These are phyloP conservation scores for Camellia sinensis DNA, from an alignment of 148 eudicot species.

Conservation along the genomic window DNA sequence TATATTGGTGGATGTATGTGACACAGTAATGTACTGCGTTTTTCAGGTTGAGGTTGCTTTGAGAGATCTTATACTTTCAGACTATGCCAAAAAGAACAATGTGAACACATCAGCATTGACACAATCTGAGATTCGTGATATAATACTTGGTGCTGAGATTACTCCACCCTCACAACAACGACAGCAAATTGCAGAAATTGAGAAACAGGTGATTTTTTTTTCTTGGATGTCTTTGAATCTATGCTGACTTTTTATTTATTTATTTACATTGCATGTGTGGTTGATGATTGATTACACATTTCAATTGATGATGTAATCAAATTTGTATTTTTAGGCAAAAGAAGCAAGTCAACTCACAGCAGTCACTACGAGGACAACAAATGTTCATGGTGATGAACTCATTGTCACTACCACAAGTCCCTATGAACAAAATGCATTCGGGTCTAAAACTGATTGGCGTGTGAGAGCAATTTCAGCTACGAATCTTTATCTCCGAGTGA, in stretches of 20 bases:
- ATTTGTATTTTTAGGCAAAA: conserved; percentile 43
- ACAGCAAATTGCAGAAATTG: conserved; percentile 98
- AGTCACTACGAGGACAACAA: conserved; percentile 87
- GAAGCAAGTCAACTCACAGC: conserved; percentile 87
- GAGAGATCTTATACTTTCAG: conserved; percentile 92
- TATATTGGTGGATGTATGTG: background rate
- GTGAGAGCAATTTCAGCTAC: conserved; percentile 99
- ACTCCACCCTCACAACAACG: conserved; percentile 98
- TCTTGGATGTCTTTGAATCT: background rate
- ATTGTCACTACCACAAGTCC: conserved; percentile 97
- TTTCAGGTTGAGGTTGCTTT: conserved; percentile 97
- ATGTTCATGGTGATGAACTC: conserved; percentile 92
- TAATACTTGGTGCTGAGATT: conserved; percentile 98
- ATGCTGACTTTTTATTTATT: background rate
- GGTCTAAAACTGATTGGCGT: conserved; percentile 99
- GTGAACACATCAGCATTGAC: conserved; percentile 97
- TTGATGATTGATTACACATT: background rate
- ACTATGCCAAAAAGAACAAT: conserved; percentile 98
- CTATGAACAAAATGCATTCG: conserved; percentile 86
- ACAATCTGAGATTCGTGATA: conserved; percentile 96
- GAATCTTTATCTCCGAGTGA: conserved; percentile 94
- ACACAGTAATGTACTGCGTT: background rate
- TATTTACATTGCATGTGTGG: background rate
- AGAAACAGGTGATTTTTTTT: conserved; percentile 57
- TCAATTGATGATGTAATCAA: conserved; percentile 1